Evolutionary conservation across 768 basidiomycete species (phyloP), one percentile per base, ranked within the genome.

Genomic region (Coprinellus micaceus): DNA sequence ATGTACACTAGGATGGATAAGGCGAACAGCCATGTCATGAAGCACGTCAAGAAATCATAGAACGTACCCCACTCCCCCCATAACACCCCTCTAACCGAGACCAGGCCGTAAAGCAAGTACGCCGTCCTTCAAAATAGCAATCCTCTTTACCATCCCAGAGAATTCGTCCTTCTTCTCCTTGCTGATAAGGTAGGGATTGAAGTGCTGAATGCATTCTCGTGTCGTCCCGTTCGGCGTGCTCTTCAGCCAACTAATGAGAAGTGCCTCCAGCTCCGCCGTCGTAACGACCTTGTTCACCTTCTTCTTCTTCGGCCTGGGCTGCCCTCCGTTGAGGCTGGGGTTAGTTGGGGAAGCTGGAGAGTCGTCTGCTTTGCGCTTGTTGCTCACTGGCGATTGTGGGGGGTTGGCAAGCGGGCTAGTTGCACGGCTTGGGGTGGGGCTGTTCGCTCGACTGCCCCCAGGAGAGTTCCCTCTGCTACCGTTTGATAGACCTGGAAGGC

Each of bases 191-290:
- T 89, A 91, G 15, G 84, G 83, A 59, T 84, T 85, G 66, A 92
- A 93, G 66, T 89, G 80, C 51, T 83, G 82, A 59, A 92, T 91
- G 64, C 89, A 91, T 63, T 91, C 88, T 58, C 85, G 77, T 30
- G 90, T 92, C 54, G 83, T 84, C 51, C 88, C 82, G 58, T 81
- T 82, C n/a, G 82, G 76, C 36, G 82, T 84, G 48, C 77, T 84
- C 66, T 77, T 82, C 60, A 93, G 66, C 88, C 90, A 92, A 48
- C 88, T 85, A 57, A 92, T 75, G 54, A 93, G 73, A 81, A 89
- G 79, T 49, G 64, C 77, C 60, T 85, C 83, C 58, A 91, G 69
- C 65, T 86, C 84, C 53, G 82, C 79, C 13, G 74, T 72, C 12
- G 83, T 69, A 46, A 69, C 68, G 63, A 2, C 72, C 74, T 10